These are phyloP conservation scores for Grosmannia penicillata DNA, from an alignment of 2,329 filamentous ascomycete genomes.

Conservation along the genomic window DNA sequence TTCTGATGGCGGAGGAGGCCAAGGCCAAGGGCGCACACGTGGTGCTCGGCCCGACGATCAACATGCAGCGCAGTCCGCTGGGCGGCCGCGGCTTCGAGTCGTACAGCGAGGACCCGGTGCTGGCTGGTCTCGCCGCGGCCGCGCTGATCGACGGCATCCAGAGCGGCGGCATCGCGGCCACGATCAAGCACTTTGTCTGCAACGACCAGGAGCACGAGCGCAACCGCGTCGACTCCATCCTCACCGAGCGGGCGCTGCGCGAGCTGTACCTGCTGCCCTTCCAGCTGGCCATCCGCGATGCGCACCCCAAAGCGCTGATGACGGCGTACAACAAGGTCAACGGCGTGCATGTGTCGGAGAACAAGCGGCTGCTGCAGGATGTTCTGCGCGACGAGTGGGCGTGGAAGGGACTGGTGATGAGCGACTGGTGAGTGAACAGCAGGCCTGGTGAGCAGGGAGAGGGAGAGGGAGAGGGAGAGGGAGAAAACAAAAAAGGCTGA, in stretches of 20 bases:
- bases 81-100: conserved; percentile 25
- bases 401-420: conserved; percentile 23
- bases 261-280: conserved; percentile 25
- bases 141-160: conserved; percentile 21
- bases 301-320: conserved; percentile 21
- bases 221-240: conserved; percentile 19
- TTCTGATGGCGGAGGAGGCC: conserved; percentile 52
- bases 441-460: no score
- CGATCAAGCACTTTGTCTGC: conserved; percentile 25
- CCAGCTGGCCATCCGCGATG: conserved; percentile 21
- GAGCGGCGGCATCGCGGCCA: conserved; percentile 19
- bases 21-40: conserved; percentile 54
- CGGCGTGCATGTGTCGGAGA: conserved; percentile 22
- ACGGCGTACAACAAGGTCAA: conserved; percentile 25
- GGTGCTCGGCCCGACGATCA: conserved; percentile 45
- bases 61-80: conserved; percentile 23
- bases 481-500: no score
- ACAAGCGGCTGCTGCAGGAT: conserved; percentile 17
- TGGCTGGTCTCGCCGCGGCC: conserved; percentile 21
- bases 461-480: no score
- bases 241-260: conserved; percentile 23
- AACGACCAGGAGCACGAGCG: conserved; percentile 24
- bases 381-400: conserved; percentile 23
- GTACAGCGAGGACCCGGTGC: conserved; percentile 22
- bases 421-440: conserved; percentile 16